Base-by-base conservation (phyloP, 2,329 filamentous ascomycete species). In the Xylaria sp. region DNA sequence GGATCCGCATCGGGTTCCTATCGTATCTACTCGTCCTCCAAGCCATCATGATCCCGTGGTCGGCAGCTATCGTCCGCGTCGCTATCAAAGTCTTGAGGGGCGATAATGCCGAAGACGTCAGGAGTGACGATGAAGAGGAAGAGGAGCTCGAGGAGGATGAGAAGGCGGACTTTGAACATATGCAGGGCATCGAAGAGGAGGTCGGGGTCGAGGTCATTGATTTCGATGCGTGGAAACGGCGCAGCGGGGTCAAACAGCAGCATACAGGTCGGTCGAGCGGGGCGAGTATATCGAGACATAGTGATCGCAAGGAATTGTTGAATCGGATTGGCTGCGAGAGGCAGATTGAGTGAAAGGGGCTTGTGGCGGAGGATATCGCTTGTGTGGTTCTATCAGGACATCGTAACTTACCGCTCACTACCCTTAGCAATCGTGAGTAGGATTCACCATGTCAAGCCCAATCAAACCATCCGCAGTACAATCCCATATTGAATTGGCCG, bases 101-200 rank as follows among this genome's bases (percentile, higher is more conserved):
- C 23, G 85, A 83, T 43, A 81, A 86, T 28, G 93, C 94, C 2
- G 93, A 97, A 63, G 94, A 98, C 72, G 85, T 87, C 12, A 87
- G 94, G 58, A 96, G 92, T 65, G 94, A 97, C 69, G 92, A 92
- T 64, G 92, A 96, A 76, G 90, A 80, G 5, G 91, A 89, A 25
- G 87, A 84, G 2, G 87, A 87, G 12, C 81, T 84, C 11, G 78
- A 79, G 4, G 79, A 83, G 57, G 78, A 77, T 37, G 73, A 80
- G 38, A 81, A 84, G 19, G 77, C 78, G 3, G 80, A 82, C 57
- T 78, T 76, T 38, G 73, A 80, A 19, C 49, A 49, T 3, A 45
- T 23, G 17, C 75, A 78, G 64, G 76, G 85, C 2, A 78, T 89
- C 14, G 90, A 92, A 75, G 84, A 92, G 74, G 90, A 92, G 72